Conservation (phyloP, 305 asterid species). For the Fraxinus albicans region DNA sequence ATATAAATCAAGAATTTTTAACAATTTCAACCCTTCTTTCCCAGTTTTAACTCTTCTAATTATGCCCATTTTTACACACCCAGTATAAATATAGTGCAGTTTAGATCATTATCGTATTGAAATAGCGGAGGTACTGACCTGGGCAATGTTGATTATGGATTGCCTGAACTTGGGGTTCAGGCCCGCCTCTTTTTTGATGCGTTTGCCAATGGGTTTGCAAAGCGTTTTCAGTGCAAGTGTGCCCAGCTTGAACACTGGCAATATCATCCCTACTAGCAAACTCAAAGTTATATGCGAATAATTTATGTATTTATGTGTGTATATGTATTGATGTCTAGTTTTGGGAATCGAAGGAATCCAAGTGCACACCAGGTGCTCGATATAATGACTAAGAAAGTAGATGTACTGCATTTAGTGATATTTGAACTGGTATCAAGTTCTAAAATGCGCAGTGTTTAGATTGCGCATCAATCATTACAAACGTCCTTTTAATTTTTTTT, state of each 20-base stretch:
- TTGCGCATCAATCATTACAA: no score
- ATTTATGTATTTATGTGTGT: neutral
- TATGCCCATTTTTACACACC: neutral
- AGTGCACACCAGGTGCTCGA: slow-evolving; percentile 21
- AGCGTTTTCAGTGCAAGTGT: slow-evolving; percentile 72
- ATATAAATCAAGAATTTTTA: neutral
- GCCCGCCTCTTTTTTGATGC: slow-evolving; percentile 77
- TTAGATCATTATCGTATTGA: neutral
- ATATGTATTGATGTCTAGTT: neutral
- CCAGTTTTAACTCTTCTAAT: neutral
- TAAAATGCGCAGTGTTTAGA: no score
- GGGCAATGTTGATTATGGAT: slow-evolving; percentile 74
- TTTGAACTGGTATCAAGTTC: neutral
- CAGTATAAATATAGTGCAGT: neutral
- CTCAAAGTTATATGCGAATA: neutral
- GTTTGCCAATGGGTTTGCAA: slow-evolving; percentile 79
- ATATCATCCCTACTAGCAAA: slow-evolving; percentile 36
- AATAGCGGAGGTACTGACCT: slow-evolving; percentile 32
- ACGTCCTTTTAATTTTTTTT: no score
- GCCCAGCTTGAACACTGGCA: slow-evolving; percentile 78
- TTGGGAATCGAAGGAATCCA: neutral
- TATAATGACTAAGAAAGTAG: neutral
- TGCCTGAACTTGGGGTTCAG: slow-evolving; percentile 64
- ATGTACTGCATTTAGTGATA: neutral
- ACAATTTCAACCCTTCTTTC: neutral